Evolutionary conservation across 2,329 filamentous ascomycete species (phyloP), one percentile per base, ranked within the genome.

Genomic region (Magnaporthiopsis incrustans): DNA sequence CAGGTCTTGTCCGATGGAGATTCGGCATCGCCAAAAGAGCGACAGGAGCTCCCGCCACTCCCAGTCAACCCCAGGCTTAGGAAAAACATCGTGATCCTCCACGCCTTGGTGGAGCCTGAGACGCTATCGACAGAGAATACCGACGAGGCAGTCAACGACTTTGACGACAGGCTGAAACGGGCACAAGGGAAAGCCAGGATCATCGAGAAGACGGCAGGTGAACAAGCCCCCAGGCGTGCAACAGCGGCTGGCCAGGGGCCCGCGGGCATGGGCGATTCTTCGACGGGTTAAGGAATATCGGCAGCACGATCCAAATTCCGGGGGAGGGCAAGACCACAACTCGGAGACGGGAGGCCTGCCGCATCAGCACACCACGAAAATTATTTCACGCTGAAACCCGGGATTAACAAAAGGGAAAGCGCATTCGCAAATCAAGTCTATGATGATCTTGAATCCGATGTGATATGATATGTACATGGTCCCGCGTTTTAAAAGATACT

Each of bases 141-240:
- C 5, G 94, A 98, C 72, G 91, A 96, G 60, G 88, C 89, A 0
- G 92, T 99, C 27, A 89, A 89, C 62, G 93, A 97, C 71, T 93
- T 96, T 71, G 95, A 99, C 71, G 91, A 97, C 73, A 83, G 93
- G 15, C 73, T 96, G 56, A 95, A 93, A 77, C 85, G 91, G 67
- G 94, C 92, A 4, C 85, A 87, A 69, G 89, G 89, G 3, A 97
- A 97, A 74, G 85, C 85, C 1, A 96, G 94, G 76, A 84, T 99
- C 60, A 87, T 98, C 59, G 89, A 95, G 74, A 88, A 88, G 66
- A 86, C 91, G 68, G 71, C 82, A 1, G 79, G 79, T 0, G 81
- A 81, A 70, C 64, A 67, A 18, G 12, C 22, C 2, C 27, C 44
- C 38, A 61, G 32, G 60, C 35, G 44, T 18, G 61, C 25, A 57